phyloP scores from a whole-genome alignment of 176 grass and related monocot genomes.

The Cocos nucifera region DNA sequence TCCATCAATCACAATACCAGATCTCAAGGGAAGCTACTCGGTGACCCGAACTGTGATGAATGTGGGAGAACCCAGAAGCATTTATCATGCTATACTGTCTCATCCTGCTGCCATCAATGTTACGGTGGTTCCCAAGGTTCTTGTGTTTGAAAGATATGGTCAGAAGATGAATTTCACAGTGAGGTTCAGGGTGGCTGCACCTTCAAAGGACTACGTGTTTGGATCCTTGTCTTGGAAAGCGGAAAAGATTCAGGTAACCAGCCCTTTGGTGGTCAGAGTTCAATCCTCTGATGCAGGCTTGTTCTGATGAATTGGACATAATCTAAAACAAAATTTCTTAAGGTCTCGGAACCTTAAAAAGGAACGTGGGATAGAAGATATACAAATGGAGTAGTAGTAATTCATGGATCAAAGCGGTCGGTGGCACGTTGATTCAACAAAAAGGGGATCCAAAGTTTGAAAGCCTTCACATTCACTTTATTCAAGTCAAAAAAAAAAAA shows the following conservation, averaged over 20 bases:
- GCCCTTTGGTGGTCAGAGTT: slow-evolving; percentile 8
- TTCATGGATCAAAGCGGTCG: too few species aligned
- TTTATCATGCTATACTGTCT: slow-evolving; percentile 12
- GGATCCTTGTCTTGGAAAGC: slow-evolving; percentile 10
- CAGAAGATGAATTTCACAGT: slow-evolving; percentile 14
- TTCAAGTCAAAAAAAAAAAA: too few species aligned
- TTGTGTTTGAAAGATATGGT: slow-evolving; percentile 10
- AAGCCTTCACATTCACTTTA: too few species aligned
- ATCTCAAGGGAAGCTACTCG: slow-evolving; percentile 6
- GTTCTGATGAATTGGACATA: not conserved
- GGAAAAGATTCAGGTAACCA: not conserved
- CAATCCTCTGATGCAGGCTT: not conserved
- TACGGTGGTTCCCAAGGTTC: slow-evolving; percentile 9
- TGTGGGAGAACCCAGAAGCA: not conserved
- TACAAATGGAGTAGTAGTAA: too few species aligned
- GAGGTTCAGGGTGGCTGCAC: not conserved
- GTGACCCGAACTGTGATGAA: slow-evolving; percentile 14
- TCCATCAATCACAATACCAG: slow-evolving; percentile 19
- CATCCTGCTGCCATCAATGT: slow-evolving; percentile 8
- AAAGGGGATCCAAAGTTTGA: too few species aligned
- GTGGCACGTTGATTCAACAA: too few species aligned
- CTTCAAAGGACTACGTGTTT: slow-evolving; percentile 13
- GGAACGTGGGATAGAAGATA: too few species aligned
- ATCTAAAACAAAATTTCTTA: too few species aligned
- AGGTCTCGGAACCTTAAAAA: too few species aligned